Evolutionary conservation across 495 filamentous ascomycete genomes (phyloP), one percentile per base, ranked within the genome.

Genomic region (Penicillium dipodomyicola): DNA sequence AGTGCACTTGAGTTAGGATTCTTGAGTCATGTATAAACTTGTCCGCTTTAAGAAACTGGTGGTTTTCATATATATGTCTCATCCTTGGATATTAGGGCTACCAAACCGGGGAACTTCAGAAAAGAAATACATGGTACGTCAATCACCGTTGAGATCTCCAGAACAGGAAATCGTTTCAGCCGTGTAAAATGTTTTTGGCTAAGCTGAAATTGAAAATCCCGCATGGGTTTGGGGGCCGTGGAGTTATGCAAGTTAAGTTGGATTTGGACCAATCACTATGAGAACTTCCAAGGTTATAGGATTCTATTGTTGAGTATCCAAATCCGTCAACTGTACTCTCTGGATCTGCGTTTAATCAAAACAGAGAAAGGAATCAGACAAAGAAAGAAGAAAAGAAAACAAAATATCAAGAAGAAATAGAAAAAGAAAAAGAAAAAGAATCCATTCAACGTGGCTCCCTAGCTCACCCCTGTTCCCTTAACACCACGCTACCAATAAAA

Each of bases 401-500:
- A 35, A 12, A 5, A 27, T 23, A 23, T 0, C 42, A 53, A 52
- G 41, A 52, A 55, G 10, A 35, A 12, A 5, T 8, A 7, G 22
- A 35, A 23, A 35, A 25, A n/a, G 35, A 37, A 35, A 45, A 11
- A 29, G 19, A 40, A 35, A 12, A 52, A 19, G n/a, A 43, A 7
- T 20, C 15, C 30, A 17, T 54, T 46, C 19, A 33, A 54, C 30
- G 49, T 40, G 39, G 50, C 50, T 49, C 29, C 45, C 37, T 30
- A 43, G 17, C 50, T 45, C 41, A 35, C 45, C 52, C 41, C 44
- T 22, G 25, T 30, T 27, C 19, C 44, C 37, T 25, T 30, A 51
- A 57, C 54, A 51, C 54, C 54, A 57, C 37, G 47, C 45, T 44
- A 54, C 50, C 50, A 40, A 54, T 22, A 32, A n/a, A 48, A 49